A percentile compares a stretch with the other conserved stretches of the same genome.
Conservation (phyloP, 1,139 yeast genomes). For the Geotrichum klebahnii region DNA sequence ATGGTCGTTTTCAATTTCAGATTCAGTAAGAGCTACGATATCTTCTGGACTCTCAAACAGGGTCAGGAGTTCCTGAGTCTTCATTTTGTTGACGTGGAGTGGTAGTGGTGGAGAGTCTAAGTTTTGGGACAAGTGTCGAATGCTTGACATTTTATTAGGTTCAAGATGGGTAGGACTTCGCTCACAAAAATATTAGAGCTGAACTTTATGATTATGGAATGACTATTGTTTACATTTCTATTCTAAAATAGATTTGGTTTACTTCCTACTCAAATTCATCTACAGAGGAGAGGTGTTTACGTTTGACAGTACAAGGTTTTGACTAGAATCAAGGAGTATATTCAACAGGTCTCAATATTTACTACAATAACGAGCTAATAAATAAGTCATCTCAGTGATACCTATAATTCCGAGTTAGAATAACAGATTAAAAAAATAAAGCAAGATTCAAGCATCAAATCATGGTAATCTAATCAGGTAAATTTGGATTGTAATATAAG, state of each 20-base stretch:
- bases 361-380: background rate
- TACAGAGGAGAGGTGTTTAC: background rate
- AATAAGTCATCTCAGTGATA: too few relatives aligned
- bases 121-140: background rate
- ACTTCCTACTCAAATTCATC: too few relatives aligned
- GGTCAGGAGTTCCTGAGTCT: background rate
- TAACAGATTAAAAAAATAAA: background rate
- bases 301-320: too few relatives aligned
- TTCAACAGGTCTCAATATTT: background rate
- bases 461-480: too few relatives aligned
- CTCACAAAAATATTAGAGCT: too few relatives aligned
- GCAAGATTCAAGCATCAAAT: background rate
- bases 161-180: too few relatives aligned
- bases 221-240: too few relatives aligned
- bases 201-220: too few relatives aligned
- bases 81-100: constrained; percentile 8
- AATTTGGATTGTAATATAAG: background rate
- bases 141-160: too few relatives aligned
- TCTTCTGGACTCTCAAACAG: constrained; percentile 5
- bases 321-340: too few relatives aligned
- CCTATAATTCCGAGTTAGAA: too few relatives aligned
- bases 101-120: background rate
- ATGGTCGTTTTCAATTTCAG: constrained; percentile 2
- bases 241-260: too few relatives aligned
- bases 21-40: background rate